phyloP scores from a whole-genome alignment of 352 stramenopile genomes.

The Phytophthora brassicae region DNA sequence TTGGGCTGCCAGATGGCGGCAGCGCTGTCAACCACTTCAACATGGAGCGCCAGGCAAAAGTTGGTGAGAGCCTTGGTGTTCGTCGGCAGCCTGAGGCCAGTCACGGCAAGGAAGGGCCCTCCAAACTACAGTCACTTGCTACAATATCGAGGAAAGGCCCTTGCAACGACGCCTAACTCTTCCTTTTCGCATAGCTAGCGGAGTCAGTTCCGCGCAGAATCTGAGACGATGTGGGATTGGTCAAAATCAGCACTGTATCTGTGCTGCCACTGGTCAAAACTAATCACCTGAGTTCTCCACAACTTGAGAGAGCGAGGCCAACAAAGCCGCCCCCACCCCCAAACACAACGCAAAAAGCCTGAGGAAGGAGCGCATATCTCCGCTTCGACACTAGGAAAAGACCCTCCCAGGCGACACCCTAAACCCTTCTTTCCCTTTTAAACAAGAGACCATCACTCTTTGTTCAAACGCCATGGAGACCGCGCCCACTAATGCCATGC shows the following conservation, averaged over 20 bases:
- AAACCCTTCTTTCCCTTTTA: not conserved
- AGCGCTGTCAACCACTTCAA: conserved; percentile 30
- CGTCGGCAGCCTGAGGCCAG: conserved; percentile 10
- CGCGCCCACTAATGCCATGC: conserved; percentile 30
- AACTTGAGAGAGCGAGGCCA: conserved; percentile 23
- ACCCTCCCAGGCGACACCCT: not conserved
- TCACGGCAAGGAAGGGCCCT: conserved; percentile 6
- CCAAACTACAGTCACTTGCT: not conserved
- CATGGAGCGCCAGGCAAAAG: not conserved
- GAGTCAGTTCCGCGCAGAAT: conserved; percentile 25
- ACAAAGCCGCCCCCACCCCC: conserved; percentile 2
- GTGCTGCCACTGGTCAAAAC: conserved; percentile 17
- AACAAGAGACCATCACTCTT: conserved; percentile 23
- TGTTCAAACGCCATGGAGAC: conserved; percentile 25
- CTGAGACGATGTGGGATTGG: conserved; percentile 19
- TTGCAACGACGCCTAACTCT: not conserved
- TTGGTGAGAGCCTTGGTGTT: not conserved
- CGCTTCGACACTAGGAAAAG: not conserved
- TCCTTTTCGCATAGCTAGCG: conserved; percentile 13
- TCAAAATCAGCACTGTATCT: not conserved
- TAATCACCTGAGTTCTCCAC: conserved; percentile 29
- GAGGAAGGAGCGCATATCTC: conserved; percentile 3
- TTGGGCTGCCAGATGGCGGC: conserved; percentile 16
- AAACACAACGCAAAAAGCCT: conserved; percentile 39
- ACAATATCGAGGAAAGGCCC: conserved; percentile 13